Evolutionary conservation across 495 filamentous ascomycete species (phyloP).

Genomic region (Hypoxylon intermedium): DNA sequence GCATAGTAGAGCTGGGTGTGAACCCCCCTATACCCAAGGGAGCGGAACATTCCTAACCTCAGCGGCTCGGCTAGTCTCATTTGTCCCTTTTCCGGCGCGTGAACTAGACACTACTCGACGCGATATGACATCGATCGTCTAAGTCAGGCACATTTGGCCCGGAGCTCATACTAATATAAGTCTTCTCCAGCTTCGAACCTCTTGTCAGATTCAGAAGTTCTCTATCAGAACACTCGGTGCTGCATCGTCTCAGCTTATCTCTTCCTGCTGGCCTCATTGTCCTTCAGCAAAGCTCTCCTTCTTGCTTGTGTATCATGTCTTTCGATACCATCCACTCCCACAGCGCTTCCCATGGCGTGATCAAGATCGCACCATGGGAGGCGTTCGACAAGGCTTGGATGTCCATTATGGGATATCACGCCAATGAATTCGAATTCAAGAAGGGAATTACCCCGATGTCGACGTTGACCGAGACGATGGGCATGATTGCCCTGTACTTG

Average conservation of each 20-base stretch:
- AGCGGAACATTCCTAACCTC: slow-evolving; percentile 14
- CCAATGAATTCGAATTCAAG: slow-evolving; percentile 71
- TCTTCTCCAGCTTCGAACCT: slow-evolving; percentile 6
- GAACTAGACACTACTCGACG: slow-evolving; percentile 12
- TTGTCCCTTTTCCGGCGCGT: slow-evolving; percentile 3
- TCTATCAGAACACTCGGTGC: background rate
- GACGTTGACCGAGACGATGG: slow-evolving; percentile 66
- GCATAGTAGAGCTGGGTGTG: slow-evolving; percentile 20
- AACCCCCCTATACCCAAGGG: slow-evolving; percentile 18
- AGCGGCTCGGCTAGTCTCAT: background rate
- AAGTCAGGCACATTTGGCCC: background rate
- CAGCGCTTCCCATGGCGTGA: slow-evolving; percentile 24
- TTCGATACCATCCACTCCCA: slow-evolving; percentile 17
- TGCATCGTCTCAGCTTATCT: slow-evolving; percentile 3
- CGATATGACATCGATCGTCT: slow-evolving; percentile 27
- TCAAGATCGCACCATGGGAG: slow-evolving; percentile 90
- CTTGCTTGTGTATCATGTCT: slow-evolving; percentile 30
- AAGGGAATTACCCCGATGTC: slow-evolving; percentile 71
- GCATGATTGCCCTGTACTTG: slow-evolving; percentile 72
- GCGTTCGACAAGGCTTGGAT: slow-evolving; percentile 85
- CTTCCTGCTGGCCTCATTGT: background rate
- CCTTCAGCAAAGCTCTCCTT: background rate
- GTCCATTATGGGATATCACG: slow-evolving; percentile 70
- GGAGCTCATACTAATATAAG: slow-evolving; percentile 30
- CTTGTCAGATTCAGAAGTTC: background rate